Conservation (phyloP, 306 rosid species). For the Psophocarpus tetragonolobus region DNA sequence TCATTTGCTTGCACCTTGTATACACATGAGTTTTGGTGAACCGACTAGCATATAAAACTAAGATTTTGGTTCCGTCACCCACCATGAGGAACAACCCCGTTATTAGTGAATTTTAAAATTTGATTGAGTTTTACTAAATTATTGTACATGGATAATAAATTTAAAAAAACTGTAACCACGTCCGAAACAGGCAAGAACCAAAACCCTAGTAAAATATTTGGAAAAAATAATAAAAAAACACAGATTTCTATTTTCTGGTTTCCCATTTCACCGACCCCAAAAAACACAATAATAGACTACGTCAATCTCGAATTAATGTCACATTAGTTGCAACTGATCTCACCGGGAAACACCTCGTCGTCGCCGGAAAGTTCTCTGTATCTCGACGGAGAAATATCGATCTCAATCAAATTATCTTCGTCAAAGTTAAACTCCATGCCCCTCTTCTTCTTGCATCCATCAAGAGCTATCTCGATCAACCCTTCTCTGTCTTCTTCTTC, state of each 20-base stretch:
- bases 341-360: constrained; percentile 31
- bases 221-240: background rate
- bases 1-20: background rate
- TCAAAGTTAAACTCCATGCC: constrained; percentile 37
- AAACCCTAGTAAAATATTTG: background rate
- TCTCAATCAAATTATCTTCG: constrained; percentile 58
- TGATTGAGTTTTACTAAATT: constrained; percentile 30
- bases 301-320: constrained; percentile 20
- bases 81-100: background rate
- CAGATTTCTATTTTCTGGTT: background rate
- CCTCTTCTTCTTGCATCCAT: constrained; percentile 36
- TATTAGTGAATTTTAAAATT: constrained; percentile 15
- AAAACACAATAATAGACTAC: background rate
- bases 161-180: constrained; percentile 28
- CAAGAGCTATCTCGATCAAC: constrained; percentile 78
- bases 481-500: constrained; percentile 75
- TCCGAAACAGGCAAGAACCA: constrained; percentile 1
- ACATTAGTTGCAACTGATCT: constrained; percentile 43
- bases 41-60: background rate
- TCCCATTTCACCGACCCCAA: constrained; percentile 12
- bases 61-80: no score
- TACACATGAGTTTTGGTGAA: background rate
- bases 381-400: constrained; percentile 54
- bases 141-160: constrained; percentile 25
- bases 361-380: constrained; percentile 40